Evolutionary conservation across 192 early-diverging fungal genomes (phyloP), one percentile per base, ranked within the genome.

Genomic region (Backusella sp.): DNA sequence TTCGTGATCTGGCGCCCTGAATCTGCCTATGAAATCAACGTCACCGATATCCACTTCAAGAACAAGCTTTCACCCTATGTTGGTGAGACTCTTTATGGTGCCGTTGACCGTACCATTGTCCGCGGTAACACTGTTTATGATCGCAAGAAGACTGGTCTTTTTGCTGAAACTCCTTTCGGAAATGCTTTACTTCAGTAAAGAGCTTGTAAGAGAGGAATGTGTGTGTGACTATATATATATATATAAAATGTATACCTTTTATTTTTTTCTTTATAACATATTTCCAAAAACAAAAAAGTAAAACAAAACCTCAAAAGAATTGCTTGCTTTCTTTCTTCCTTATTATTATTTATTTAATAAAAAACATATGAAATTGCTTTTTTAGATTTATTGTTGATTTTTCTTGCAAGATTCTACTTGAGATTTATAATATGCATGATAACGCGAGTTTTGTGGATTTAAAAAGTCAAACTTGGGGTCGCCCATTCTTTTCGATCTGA

Each of bases 31-130:
- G 78, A 68, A 6, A 73, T 81, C 32, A 68, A 79, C 4, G 52
- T 70, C 19, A 87, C 90, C 72, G 87, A 89, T 76, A 89, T 95
- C 34, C 90, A 93, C 73, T 95, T 95, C 83, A 91, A 92, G 77
- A 92, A 95, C 79, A 95, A 93, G 84, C 83, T 93, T 14, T 92
- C 91, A 2, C 93, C 93, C 5, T 95, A 95, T 80, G 80, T 87
- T 74, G 92, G 90, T 30, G 84, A 84, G 56, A 71, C 72, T 3
- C 83, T 92, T 67, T 76, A 88, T 34, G 93, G 93, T 44, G 77
- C 86, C 6, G 91, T 95, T 34, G 87, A 90, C 77, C 86, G 90
- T 73, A 93, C 93, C 28, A 83, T 93, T 53, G 86, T 95, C 15
- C 90, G 93, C 66, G 93, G 93, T 5, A 76, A 82, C 4, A 79